Base-by-base conservation (phyloP, 768 basidiomycete species). In the Russula brevipes region DNA sequence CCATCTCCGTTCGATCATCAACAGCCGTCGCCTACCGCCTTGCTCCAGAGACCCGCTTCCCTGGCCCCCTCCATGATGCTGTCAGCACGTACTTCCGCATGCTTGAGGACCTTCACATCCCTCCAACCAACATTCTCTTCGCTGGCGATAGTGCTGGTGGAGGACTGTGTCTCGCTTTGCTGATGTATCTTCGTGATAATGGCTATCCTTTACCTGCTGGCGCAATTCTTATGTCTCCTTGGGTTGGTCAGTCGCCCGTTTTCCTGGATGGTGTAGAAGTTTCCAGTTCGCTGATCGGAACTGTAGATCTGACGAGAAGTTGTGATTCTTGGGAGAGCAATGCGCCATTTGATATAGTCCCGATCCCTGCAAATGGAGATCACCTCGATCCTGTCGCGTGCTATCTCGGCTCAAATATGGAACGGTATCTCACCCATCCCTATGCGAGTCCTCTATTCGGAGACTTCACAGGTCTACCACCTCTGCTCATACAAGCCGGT, bases 321-420 rank as follows among this genome's bases (percentile, higher is more conserved):
- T 98, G 94, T 73, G 91, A 94, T 60, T 96, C 94, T n/a, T 98
- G 96, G 82, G 93, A 96, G 36, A 90, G 89, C 60, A 98, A 98
- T 73, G 85, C 88, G 33, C 76, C 80, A n/a, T 94, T 80, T 73
- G 93, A 94, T 72, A 85, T 95, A 50, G 84, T 94, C 1, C 87
- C 90, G 3, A 79, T 80, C 53, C 91, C 91, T 5, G 76, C 80
- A 19, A 77, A 78, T 1, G 86, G 86, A 61, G 91, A 93, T 70
- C 94, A 95, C 72, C 80, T 98, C 70, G 91, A 98, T 72, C 96
- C 96, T 1, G 88, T 99, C 57, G 84, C 85, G n/a, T 87, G 95
- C 69, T 97, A 98, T 71, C 85, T 98, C 12, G 96, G 95, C 16
- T 88, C 86, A 66, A 77, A 83, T 44, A 82, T 88, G 67, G 84